phyloP scores from a whole-genome alignment of 2,329 filamentous ascomycete species.

The Colletotrichum sp. region DNA sequence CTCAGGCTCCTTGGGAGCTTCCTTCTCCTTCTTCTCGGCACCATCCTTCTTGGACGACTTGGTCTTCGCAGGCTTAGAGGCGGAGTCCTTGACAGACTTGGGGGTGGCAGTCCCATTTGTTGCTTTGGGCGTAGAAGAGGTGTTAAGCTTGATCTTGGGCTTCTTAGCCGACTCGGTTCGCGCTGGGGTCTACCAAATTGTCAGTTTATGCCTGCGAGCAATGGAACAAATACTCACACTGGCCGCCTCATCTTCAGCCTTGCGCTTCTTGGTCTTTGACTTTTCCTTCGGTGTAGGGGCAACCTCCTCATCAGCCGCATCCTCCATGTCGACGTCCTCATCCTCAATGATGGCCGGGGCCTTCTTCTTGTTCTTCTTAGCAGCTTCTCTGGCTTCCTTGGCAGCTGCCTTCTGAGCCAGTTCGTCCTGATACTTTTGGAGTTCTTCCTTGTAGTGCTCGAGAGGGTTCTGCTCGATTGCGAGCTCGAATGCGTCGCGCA shows the following conservation, averaged over 20 bases:
- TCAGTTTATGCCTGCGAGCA: background rate
- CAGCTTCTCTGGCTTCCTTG: slow-evolving; percentile 49
- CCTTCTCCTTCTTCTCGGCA: slow-evolving; percentile 63
- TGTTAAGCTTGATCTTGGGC: slow-evolving; percentile 69
- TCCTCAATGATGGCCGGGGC: slow-evolving; percentile 56
- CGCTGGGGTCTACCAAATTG: slow-evolving; percentile 53
- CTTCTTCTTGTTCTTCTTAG: slow-evolving; percentile 54
- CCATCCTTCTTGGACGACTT: slow-evolving; percentile 61
- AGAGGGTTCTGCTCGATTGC: slow-evolving; percentile 81
- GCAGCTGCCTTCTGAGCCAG: slow-evolving; percentile 62
- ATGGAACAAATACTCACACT: slow-evolving; percentile 42
- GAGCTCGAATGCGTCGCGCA: slow-evolving; percentile 80
- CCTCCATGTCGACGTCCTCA: slow-evolving; percentile 66
- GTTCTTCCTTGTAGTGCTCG: slow-evolving; percentile 81
- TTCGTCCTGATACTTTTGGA: slow-evolving; percentile 73
- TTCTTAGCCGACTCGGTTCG: slow-evolving; percentile 69
- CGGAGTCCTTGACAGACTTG: slow-evolving; percentile 61
- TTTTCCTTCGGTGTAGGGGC: slow-evolving; percentile 72
- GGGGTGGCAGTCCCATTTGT: slow-evolving; percentile 64
- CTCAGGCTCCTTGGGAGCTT: slow-evolving; percentile 60
- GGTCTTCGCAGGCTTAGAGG: slow-evolving; percentile 55
- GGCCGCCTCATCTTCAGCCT: slow-evolving; percentile 79
- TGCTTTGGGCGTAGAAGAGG: slow-evolving; percentile 71
- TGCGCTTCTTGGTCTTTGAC: slow-evolving; percentile 77
- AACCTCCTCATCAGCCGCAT: slow-evolving; percentile 58